phyloP scores from a whole-genome alignment of 768 basidiomycete species.

The Sutorius australiensis region DNA sequence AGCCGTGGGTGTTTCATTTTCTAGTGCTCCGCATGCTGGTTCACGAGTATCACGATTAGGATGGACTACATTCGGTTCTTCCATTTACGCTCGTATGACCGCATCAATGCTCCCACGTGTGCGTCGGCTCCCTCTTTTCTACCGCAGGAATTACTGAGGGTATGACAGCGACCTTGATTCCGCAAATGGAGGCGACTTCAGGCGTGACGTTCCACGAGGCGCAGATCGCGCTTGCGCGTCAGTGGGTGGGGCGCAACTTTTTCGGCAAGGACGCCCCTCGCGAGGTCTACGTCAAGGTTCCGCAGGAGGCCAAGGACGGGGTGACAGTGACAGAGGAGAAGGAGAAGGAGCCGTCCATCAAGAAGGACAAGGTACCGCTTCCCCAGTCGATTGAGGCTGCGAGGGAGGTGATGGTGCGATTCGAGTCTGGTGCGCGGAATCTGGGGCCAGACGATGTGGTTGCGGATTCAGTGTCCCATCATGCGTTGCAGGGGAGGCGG shows the following conservation, averaged over 20 bases:
- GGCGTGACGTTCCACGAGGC: conserved; percentile 83
- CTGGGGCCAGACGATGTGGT: conserved; percentile 61
- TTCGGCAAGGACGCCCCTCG: conserved; percentile 35
- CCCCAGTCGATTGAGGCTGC: conserved; percentile 70
- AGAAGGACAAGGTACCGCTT: conserved; percentile 61
- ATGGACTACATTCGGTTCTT: conserved; percentile 86
- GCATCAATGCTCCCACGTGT: conserved; percentile 77
- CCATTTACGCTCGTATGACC: conserved; percentile 87
- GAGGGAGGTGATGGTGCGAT: conserved; percentile 58
- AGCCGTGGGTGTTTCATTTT: conserved; percentile 53
- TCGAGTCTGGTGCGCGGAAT: conserved; percentile 60
- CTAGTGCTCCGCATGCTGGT: neutral
- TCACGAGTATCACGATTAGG: conserved; percentile 34
- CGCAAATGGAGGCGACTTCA: conserved; percentile 65
- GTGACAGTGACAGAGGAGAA: conserved; percentile 53
- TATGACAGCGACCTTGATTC: conserved; percentile 46
- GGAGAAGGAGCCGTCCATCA: conserved; percentile 49
- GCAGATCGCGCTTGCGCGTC: conserved; percentile 76
- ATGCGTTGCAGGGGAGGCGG: conserved; percentile 63
- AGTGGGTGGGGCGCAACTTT: conserved; percentile 61
- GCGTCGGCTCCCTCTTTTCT: conserved; percentile 16
- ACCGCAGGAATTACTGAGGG: conserved; percentile 24
- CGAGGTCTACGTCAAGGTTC: conserved; percentile 56
- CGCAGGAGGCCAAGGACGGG: conserved; percentile 47
- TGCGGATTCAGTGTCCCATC: conserved; percentile 76